Evolutionary conservation across 345 rosid genomes (phyloP), one percentile per base, ranked within the genome.

Genomic region (Adansonia digitata): DNA sequence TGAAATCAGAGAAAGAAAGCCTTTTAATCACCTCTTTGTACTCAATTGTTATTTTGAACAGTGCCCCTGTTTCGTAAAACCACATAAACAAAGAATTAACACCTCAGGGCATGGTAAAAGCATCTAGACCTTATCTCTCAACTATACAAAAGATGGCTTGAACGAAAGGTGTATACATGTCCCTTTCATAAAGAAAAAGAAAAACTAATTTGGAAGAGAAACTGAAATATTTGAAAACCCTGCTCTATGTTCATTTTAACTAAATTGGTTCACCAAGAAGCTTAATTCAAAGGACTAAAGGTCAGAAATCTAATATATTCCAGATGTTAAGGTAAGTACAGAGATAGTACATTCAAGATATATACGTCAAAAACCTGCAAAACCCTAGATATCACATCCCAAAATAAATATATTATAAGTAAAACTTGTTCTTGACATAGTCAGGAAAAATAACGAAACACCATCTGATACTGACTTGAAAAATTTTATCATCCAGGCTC

Each of bases 1-100:
- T 17, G 31, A 46, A 11, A 72, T 10, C 17, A n/a, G 69, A 27
- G 49, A 69, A 74, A 12, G 69, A 52, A 73, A 80, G 31, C 15
- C 46, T 22, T 8, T 35, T 20, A 29, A 64, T 5, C 48, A 37
- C 35, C 62, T 24, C 17, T 12, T 59, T 15, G 29, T 60, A 60
- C 65, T 60, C 20, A 29, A 29, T 31, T n/a, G 3, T n/a, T 64
- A 13, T 64, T 37, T 20, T 20, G 26, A 39, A 64, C 22, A 13
- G 29, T 9, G 48, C 48, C 26, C 7, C 27, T 64, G 5, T 64
- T 64, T 8, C 29, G 9, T n/a, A 63, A 7, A 18, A 63, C 11
- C 67, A 18, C n/a, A 39, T 62, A 62, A 35, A 14, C 26, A 62
- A 61, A 61, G 8, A 61, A 31, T 61, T 17, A 61, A 34, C 45